Evolutionary conservation across 257 asterid species (phyloP), one percentile per base, ranked within the genome.

Genomic region (Rehmannia glutinosa): DNA sequence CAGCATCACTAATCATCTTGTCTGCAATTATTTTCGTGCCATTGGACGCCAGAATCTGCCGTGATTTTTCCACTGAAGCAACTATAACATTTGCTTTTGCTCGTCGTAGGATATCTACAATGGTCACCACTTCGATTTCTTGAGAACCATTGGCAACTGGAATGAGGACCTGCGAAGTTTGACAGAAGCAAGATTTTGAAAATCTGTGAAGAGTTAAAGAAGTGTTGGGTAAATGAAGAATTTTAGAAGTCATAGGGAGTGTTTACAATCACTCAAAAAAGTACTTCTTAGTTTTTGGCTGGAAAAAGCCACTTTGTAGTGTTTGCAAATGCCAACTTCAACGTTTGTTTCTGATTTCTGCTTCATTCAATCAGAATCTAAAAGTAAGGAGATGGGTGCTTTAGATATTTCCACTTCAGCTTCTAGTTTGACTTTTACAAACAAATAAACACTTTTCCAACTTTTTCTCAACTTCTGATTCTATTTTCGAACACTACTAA

Each of bases 121-220:
- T 35, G 20, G 92, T 82, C 47, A 86, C 93, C 75, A 93, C 82
- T 80, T 93, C 97, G 69, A 84, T 86, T 70, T 84, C 99, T 82
- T 93, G 96, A 72, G 61, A 90, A 35, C 97, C 97, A 71, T 90
- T 90, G 16, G 97, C 96, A 72, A 93, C 80, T 57, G 96, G 97
- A 75, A 93, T 60, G 42, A 93, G 91, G 59, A 88, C 92, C 97
- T 93, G 78, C 4, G 46, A 69, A 49, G 70, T 72, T 75, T n/a
- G 38, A 53, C 64, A 70, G 58, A 32, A 46, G 42, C 25, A 33
- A 36, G 21, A 38, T 19, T 8, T 10, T 52, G 24, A 3, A 56
- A 16, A 25, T 28, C n/a, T 59, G 23, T 49, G 51, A 54, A 11
- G 4, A 27, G 5, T 57, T 20, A 55, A 36, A 25, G 17, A 68